Base-by-base conservation (phyloP, 176 grass and related monocot genomes). In the Lolium perenne region DNA sequence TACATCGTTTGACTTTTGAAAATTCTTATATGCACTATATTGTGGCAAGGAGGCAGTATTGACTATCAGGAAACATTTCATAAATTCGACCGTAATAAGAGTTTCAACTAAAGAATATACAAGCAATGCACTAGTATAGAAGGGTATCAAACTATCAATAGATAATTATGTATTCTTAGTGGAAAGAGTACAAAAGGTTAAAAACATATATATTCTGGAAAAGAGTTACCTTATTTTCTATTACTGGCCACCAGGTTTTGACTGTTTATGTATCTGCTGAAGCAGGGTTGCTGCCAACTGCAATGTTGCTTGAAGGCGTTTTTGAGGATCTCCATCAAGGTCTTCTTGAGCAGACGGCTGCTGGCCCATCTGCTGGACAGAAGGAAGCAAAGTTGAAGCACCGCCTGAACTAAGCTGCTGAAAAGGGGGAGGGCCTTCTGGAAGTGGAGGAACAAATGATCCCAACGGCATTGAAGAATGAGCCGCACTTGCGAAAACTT, bases 201-300 rank as follows among this genome's bases (percentile, higher is more conserved):
- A 56, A 67, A 84, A 38, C 10, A 90, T 59, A 83, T 59, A 83
- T 75, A 21, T 48, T 83, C 72, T 32, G 53, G 64, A 61, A 92
- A 97, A 91, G 4, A 74, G 62, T 87, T 76, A 90, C 85, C 87
- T 89, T 67, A 38, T 17, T 62, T 61, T 89, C 62, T 97, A 96
- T 54, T 49, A 79, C 43, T 86, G 83, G 29, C 88, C 80, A 74
- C 88, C 88, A 85, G 88, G 82, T 82, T 89, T 96, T 87, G 92
- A 74, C 85, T 99, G 92, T 41, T 93, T 89, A 66, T 99, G 94
- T 77, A 99, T 99, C 86, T 96, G 90, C 82, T 93, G 92, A 85
- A 99, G 90, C 62, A 99, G 90, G 32, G 83, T 86, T 77, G 97
- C 94, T 15, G 94, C 94, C 50, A 99, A 84, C 80, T 99, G 97